Evolutionary conservation across 768 basidiomycete species (phyloP).

Genomic region (Kwoniella bestiolae): DNA sequence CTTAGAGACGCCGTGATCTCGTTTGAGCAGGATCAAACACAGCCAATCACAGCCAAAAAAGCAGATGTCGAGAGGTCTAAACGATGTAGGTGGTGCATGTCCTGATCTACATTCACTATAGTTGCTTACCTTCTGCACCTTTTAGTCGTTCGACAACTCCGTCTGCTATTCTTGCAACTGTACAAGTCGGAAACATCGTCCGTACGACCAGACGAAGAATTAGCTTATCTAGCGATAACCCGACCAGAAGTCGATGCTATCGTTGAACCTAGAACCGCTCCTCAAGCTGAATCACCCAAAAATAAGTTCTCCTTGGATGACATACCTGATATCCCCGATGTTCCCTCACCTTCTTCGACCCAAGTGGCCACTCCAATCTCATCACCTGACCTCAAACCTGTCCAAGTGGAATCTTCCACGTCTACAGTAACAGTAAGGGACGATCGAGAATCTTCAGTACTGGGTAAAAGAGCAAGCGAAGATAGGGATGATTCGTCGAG

Average conservation of each 20-base stretch:
- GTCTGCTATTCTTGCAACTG: constrained; percentile 45
- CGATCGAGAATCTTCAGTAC: constrained; percentile 26
- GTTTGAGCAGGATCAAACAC: constrained; percentile 32
- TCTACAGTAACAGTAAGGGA: neutral
- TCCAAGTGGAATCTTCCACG: neutral
- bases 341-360: constrained; percentile 40
- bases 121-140: too few species aligned
- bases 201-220: constrained; percentile 52
- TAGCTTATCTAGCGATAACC: constrained; percentile 56
- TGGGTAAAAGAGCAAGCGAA: constrained; percentile 53
- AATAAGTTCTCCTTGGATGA: constrained; percentile 30
- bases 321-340: constrained; percentile 35
- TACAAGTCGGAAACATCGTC: constrained; percentile 43
- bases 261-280: constrained; percentile 24
- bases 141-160: constrained; percentile 46
- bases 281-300: constrained; percentile 9
- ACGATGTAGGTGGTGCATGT: constrained; percentile 53
- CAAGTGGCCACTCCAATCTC: constrained; percentile 30
- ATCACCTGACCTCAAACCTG: constrained; percentile 11
- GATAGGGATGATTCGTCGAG: constrained; percentile 48
- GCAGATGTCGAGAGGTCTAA: constrained; percentile 48
- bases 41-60: constrained; percentile 5
- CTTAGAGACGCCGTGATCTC: constrained; percentile 49
- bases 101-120: too few species aligned
- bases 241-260: constrained; percentile 49